Conservation (phyloP, 495 filamentous ascomycete genomes). For the Aspergillus homomorphus region DNA sequence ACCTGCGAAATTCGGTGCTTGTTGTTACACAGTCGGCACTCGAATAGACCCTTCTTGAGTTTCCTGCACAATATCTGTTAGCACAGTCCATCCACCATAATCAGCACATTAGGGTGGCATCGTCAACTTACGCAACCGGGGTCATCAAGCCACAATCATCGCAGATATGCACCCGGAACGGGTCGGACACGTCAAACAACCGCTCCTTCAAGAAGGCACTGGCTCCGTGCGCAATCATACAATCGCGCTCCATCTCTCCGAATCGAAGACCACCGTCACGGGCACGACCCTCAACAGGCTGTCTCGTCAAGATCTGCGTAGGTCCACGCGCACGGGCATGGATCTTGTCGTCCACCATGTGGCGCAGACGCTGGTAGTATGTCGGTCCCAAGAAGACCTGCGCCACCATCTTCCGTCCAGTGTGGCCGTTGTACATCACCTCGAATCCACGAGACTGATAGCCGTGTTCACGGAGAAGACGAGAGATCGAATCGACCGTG, state of each 20-base stretch:
- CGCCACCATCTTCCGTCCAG: slow-evolving; percentile 83
- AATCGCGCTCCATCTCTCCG: slow-evolving; percentile 99
- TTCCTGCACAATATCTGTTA: slow-evolving; percentile 58
- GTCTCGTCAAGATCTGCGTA: slow-evolving; percentile 93
- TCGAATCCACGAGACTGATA: slow-evolving; percentile 98
- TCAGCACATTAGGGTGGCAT: slow-evolving; percentile 4
- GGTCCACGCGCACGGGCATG: slow-evolving; percentile 94
- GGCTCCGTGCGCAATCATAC: slow-evolving; percentile 98
- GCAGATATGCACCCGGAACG: slow-evolving; percentile 97
- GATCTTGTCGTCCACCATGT: slow-evolving; percentile 99
- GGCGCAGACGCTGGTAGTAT: slow-evolving; percentile 96
- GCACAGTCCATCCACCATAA: slow-evolving; percentile 6
- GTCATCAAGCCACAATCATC: slow-evolving; percentile 99
- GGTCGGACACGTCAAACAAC: slow-evolving; percentile 94
- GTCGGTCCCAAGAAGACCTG: slow-evolving; percentile 98
- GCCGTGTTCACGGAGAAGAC: slow-evolving; percentile 81
- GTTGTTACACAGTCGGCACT: slow-evolving; percentile 96
- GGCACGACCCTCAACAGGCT: slow-evolving; percentile 98
- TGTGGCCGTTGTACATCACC: slow-evolving; percentile 98
- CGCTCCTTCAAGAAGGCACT: slow-evolving; percentile 96
- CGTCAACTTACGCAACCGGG: slow-evolving; percentile 84
- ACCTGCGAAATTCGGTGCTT: slow-evolving; percentile 97
- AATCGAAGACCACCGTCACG: slow-evolving; percentile 97
- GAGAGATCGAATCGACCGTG: slow-evolving; percentile 90
- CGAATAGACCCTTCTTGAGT: slow-evolving; percentile 88